These are phyloP conservation scores for Podospora australis DNA, from an alignment of 495 filamentous ascomycete genomes.

Conservation along the genomic window DNA sequence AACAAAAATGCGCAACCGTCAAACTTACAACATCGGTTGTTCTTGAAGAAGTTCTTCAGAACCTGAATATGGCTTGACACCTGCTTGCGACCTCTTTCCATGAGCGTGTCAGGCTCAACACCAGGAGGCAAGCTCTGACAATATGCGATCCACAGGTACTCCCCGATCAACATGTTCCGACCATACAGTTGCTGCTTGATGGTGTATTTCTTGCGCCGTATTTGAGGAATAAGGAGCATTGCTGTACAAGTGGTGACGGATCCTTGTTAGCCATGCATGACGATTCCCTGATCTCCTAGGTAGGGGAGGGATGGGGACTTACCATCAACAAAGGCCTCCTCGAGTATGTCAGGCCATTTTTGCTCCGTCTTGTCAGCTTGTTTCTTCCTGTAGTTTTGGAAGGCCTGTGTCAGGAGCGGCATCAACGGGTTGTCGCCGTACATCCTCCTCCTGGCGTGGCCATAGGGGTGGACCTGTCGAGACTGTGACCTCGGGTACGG, in stretches of 20 bases:
- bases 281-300: neutral
- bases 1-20: neutral
- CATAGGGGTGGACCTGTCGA: conserved; percentile 10
- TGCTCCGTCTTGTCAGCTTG: conserved; percentile 49
- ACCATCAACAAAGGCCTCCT: conserved; percentile 90
- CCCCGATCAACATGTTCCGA: conserved; percentile 84
- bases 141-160: conserved; percentile 62
- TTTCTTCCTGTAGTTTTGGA: conserved; percentile 61
- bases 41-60: conserved; percentile 67
- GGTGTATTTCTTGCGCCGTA: conserved; percentile 73
- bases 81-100: conserved; percentile 66
- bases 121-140: conserved; percentile 32
- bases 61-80: conserved; percentile 97
- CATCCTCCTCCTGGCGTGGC: conserved; percentile 9
- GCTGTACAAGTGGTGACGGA: conserved; percentile 56
- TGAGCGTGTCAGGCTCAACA: conserved; percentile 18
- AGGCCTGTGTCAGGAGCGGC: conserved; percentile 47
- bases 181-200: conserved; percentile 68
- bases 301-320: conserved; percentile 23
- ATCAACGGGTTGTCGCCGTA: conserved; percentile 45
- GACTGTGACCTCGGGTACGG: conserved; percentile 14
- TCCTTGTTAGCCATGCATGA: conserved; percentile 8
- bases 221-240: conserved; percentile 69
- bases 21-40: conserved; percentile 27
- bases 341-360: conserved; percentile 77